A percentile compares a stretch with the other conserved stretches of the same genome.
These are phyloP conservation scores for Helotiales sp. DNA, from an alignment of 2,329 filamentous ascomycete species.

Conservation along the genomic window DNA sequence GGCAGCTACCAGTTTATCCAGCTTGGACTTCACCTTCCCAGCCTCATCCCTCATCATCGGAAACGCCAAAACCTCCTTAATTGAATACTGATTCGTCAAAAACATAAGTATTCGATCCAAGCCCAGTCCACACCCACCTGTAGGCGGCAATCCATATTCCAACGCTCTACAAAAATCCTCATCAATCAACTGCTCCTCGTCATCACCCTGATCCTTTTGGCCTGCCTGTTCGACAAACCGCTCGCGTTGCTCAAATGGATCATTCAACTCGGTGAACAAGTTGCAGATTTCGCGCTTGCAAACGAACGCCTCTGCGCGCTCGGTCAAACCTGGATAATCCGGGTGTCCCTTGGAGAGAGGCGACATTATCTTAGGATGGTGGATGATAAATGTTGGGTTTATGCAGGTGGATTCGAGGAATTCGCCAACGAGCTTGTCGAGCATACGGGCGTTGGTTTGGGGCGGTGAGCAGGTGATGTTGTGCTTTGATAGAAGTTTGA, in stretches of 20 bases:
- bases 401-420: conserved; percentile 94
- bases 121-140: conserved; percentile 95
- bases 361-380: conserved; percentile 87
- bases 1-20: conserved; percentile 63
- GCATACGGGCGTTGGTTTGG: conserved; percentile 91
- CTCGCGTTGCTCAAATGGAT: conserved; percentile 91
- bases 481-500: conserved; percentile 84
- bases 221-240: conserved; percentile 93
- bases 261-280: conserved; percentile 94
- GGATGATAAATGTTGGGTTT: conserved; percentile 89
- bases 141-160: conserved; percentile 90
- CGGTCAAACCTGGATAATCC: conserved; percentile 79
- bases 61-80: conserved; percentile 95
- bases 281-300: conserved; percentile 98
- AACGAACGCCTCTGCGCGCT: conserved; percentile 97
- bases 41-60: conserved; percentile 95
- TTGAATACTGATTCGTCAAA: conserved; percentile 92
- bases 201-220: conserved; percentile 95
- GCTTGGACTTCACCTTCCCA: conserved; percentile 56
- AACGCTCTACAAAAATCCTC: conserved; percentile 92
- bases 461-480: conserved; percentile 89
- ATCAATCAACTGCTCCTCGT: conserved; percentile 89
- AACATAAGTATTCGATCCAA: conserved; percentile 95
- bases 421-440: conserved; percentile 92
- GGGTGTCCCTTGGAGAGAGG: conserved; percentile 96